Evolutionary conservation across 2,329 filamentous ascomycete genomes (phyloP).

Genomic region (Cladobotryum protrusum): DNA sequence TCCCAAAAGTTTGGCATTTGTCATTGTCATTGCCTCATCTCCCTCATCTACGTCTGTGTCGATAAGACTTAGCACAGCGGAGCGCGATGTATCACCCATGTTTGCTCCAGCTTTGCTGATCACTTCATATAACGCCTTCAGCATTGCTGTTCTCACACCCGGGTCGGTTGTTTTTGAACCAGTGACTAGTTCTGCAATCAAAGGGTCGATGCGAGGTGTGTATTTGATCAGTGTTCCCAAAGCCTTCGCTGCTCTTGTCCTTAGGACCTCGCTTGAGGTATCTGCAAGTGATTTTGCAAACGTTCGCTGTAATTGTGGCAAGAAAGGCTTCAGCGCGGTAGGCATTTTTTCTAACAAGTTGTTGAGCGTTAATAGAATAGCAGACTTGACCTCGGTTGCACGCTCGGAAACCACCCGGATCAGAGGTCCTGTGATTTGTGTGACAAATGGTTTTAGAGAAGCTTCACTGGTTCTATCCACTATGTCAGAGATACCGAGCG

Average conservation of each 20-base stretch:
- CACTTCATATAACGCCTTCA: slow-evolving; percentile 93
- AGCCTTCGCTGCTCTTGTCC: slow-evolving; percentile 85
- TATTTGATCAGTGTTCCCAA: slow-evolving; percentile 92
- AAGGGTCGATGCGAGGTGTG: slow-evolving; percentile 88
- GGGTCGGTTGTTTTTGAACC: slow-evolving; percentile 81
- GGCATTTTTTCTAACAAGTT: slow-evolving; percentile 96
- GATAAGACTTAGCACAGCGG: slow-evolving; percentile 81
- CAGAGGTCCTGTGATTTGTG: slow-evolving; percentile 92
- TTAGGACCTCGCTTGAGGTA: slow-evolving; percentile 79
- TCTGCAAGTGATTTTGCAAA: slow-evolving; percentile 96
- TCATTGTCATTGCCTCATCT: slow-evolving; percentile 75
- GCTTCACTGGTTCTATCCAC: slow-evolving; percentile 86
- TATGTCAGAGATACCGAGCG: slow-evolving; percentile 90
- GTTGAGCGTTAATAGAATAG: slow-evolving; percentile 89
- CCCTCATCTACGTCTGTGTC: slow-evolving; percentile 74
- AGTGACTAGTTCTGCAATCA: slow-evolving; percentile 88
- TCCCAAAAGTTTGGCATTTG: slow-evolving; percentile 83
- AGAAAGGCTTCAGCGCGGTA: slow-evolving; percentile 87
- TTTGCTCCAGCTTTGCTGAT: slow-evolving; percentile 89
- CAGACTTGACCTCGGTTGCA: slow-evolving; percentile 91
- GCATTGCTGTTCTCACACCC: slow-evolving; percentile 90
- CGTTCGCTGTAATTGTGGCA: slow-evolving; percentile 92
- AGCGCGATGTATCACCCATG: slow-evolving; percentile 87
- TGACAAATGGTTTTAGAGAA: slow-evolving; percentile 88
- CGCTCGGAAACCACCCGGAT: slow-evolving; percentile 97